Evolutionary conservation across 2,329 filamentous ascomycete genomes (phyloP), one percentile per base, ranked within the genome.

Genomic region (Apiospora hydei): DNA sequence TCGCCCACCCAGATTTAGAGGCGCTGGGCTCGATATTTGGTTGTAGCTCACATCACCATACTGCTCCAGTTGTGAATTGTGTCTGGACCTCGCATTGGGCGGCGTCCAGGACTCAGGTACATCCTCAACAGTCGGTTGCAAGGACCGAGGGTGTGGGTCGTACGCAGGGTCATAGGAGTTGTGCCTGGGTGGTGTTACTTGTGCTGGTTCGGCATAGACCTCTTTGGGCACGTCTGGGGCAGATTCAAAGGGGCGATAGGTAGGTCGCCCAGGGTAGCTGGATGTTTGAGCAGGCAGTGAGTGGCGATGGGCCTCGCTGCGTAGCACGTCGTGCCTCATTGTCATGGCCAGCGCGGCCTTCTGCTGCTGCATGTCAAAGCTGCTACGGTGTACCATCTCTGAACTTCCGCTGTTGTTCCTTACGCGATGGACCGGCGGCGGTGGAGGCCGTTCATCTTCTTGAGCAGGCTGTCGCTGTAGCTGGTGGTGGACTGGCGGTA

Each of bases 71-170:
- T 10, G 77, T 1, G 78, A 76, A 7, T 77, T 77, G 43, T 71
- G 73, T 47, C 77, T 75, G 24, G 75, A 64, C 71, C 78, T 76
- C 4, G 74, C 70, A 64, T 74, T 78, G 14, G 80, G 80, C 11
- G 80, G 80, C 14, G 79, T 81, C 80, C 80, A 81, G 1, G 88
- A 87, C 68, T 91, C 89, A 4, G 90, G 89, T 7, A 87, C 89
- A 74, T 92, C 90, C 77, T 92, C 91, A 7, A 90, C 89, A 8
- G 87, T 91, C 3, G 88, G 89, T 76, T 91, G 90, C 88, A 90
- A 87, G 0, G 86, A 85, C 72, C 85, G 84, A 76, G 84, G 82
- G 53, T 85, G 85, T 49, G 80, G 77, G 70, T 86, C 87, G 76
- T 84, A 86, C 24, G 78, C 79, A 41, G 80, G 78, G 73, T 91